Evolutionary conservation across 805 yeast species (phyloP), one percentile per base, ranked within the genome.

Genomic region (Maudiozyma serrabonitensis): DNA sequence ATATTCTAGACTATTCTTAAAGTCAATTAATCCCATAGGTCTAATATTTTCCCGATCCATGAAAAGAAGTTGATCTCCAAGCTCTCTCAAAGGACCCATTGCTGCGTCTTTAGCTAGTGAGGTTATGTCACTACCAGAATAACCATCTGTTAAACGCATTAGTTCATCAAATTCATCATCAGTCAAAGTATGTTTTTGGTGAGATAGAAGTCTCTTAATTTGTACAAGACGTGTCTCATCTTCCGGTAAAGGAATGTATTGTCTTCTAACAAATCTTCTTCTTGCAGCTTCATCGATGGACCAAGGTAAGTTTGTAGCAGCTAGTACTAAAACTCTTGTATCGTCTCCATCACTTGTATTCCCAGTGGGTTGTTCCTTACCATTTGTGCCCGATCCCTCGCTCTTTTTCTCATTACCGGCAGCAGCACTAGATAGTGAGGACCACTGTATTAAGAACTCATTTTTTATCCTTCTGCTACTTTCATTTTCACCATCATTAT

Each of bases 221-320:
- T 91, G 97, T 4, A 77, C 76, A 46, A 73, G 69, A 50, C 98
- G 71, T 1, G 97, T 88, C 56, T 84, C 90, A 23, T 72, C 76
- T 62, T 90, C 98, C 0, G 99, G 98, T 43, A 93, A 71, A 4
- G 98, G 98, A 48, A 93, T 90, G 67, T 93, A 90, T 61, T 87
- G 95, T 46, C 97, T 73, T 59, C 95, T 78, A 6, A 87, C 95
- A 68, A 91, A 91, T 54, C 98, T 75, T 64, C 98, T 77, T 59
- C 97, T 74, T 0, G 98, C 97, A 2, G 97, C 97, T 61, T 93
- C 98, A 66, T 91, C 99, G 52, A 87, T 89, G 1, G 88, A 84
- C 99, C 99, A 91, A 0, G 99, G 99, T 53, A 91, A 65, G 64
- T 91, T 93, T 0, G 98, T 91, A 1, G 98, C 97, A 0, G 96